Evolutionary conservation across 2,329 filamentous ascomycete genomes (phyloP).

Genomic region (Neonectria magnoliae): DNA sequence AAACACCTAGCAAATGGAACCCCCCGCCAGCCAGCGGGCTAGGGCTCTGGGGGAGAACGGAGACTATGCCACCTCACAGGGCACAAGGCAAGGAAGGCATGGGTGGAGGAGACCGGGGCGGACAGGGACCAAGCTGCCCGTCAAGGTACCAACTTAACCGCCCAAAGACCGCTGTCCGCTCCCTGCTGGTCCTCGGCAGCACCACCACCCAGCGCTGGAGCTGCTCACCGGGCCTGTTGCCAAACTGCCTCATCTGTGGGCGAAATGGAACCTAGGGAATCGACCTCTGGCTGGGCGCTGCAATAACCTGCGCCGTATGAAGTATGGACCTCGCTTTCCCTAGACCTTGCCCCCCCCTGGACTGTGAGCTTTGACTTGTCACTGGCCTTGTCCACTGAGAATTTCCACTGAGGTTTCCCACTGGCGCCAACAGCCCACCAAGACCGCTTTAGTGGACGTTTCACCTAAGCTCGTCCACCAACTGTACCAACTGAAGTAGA

Average conservation of each 20-base stretch:
- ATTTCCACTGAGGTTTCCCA: not conserved
- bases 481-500: not conserved
- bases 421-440: not conserved
- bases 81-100: too few species aligned
- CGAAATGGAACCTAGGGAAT: too few species aligned
- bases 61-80: not conserved
- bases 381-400: not conserved
- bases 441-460: not conserved
- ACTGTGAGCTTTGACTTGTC: not conserved
- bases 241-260: not conserved
- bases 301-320: not conserved
- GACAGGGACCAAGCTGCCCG: not conserved
- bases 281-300: not conserved
- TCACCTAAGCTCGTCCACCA: not conserved
- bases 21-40: not conserved
- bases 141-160: not conserved
- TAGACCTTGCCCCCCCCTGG: too few species aligned
- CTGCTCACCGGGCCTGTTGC: not conserved
- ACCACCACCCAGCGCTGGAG: not conserved
- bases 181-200: too few species aligned
- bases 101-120: too few species aligned
- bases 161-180: not conserved
- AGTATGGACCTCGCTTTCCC: too few species aligned
- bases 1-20: slow-evolving; percentile 8
- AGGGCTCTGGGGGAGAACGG: not conserved